These are phyloP conservation scores for Fusarium metavorans DNA, from an alignment of 2,329 filamentous ascomycete genomes.

Conservation along the genomic window DNA sequence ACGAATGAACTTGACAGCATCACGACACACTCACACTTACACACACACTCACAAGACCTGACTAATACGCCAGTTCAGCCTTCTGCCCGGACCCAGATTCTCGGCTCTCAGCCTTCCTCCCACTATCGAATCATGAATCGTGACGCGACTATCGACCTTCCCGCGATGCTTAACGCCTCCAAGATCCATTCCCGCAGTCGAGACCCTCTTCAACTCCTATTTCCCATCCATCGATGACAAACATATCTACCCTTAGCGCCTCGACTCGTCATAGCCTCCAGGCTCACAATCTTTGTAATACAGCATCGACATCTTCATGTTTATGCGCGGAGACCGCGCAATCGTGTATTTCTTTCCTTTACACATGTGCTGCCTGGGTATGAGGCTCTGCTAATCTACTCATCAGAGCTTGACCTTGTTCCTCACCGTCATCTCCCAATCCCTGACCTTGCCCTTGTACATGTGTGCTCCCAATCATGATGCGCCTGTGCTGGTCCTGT, in stretches of 20 bases:
- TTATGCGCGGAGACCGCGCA: not conserved
- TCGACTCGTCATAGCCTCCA: not conserved
- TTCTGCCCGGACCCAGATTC: not conserved
- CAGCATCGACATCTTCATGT: not conserved
- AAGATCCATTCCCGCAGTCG: not conserved
- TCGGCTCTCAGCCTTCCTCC: not conserved
- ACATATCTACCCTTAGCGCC: not conserved
- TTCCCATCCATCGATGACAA: not conserved
- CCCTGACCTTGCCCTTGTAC: not conserved
- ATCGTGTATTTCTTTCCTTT: conserved; percentile 1
- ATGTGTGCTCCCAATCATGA: conserved; percentile 5
- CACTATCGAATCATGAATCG: not conserved
- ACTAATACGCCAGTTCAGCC: not conserved
- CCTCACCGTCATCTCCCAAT: not conserved
- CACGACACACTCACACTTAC: not conserved
- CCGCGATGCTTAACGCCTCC: not conserved
- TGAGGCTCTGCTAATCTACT: conserved; percentile 20
- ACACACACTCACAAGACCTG: not conserved
- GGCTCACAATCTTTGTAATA: not conserved
- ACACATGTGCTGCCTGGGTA: not conserved
- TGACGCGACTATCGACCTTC: not conserved
- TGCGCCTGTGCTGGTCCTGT: conserved; percentile 35
- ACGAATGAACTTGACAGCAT: not conserved
- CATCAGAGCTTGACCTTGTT: not conserved
- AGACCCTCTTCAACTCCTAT: not conserved